Evolutionary conservation across 1,284 basidiomycete genomes (phyloP).

Genomic region (Tylopilus orsonianus): DNA sequence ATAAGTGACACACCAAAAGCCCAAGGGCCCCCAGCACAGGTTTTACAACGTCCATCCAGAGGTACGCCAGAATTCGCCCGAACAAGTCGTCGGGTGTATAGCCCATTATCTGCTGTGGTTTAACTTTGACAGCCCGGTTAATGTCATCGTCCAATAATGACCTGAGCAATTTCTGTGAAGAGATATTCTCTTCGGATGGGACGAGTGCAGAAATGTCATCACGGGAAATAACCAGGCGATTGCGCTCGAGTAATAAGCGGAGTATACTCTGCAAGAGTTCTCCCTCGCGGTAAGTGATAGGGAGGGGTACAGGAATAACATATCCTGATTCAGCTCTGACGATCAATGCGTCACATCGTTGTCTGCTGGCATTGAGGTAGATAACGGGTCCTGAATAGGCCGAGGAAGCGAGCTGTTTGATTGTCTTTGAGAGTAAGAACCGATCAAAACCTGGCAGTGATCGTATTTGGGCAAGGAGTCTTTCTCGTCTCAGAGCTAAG

Average conservation of each 20-base stretch:
- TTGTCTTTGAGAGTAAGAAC: neutral
- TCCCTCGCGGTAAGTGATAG: neutral
- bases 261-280: neutral
- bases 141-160: too few relatives aligned
- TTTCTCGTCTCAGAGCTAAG: neutral
- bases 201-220: too few relatives aligned
- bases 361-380: neutral
- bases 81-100: neutral
- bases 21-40: neutral
- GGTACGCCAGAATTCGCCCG: neutral
- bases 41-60: neutral
- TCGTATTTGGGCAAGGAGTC: neutral
- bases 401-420: neutral
- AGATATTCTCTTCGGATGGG: too few relatives aligned
- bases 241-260: neutral
- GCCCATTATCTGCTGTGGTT: neutral
- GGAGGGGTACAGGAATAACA: neutral
- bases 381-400: neutral
- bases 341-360: neutral
- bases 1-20: neutral
- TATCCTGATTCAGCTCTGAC: neutral
- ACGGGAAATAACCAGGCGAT: neutral
- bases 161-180: too few relatives aligned
- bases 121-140: neutral
- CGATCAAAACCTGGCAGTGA: neutral